Base-by-base conservation (phyloP, 352 stramenopile genomes). In the Globisporangium mamillatum region DNA sequence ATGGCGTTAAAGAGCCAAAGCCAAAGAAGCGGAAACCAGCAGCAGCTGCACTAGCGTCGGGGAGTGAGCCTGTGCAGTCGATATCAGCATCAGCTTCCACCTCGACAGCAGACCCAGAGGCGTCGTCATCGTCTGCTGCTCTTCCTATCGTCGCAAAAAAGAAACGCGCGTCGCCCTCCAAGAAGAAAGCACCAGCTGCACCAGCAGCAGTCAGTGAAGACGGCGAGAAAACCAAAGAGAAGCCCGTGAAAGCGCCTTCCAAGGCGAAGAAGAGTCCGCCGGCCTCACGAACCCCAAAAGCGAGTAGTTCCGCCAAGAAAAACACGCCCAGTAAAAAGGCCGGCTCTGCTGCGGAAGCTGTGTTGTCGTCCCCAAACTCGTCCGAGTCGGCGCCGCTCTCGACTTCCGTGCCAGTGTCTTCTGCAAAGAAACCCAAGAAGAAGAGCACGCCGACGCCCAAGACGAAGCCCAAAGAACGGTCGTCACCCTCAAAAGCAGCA, bases 21-120 rank as follows among this genome's bases (percentile, higher is more conserved):
- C 34, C 61, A 27, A 70, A 70, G 56, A 70, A 70, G 46, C 25
- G 25, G 32, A 70, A 70, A 48, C 7, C 29, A 46, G 7, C 55
- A 60, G 0, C 54, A 44, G 27, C 46, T 24, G 46, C 16, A n/a
- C 44, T 4, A 53, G 12, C 46, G 20, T 12, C 22, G 7, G 54
- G 14, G 25, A 46, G 27, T 4, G 55, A 60, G 1, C 55, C 55
- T 24, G 16, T 1, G 58, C 14, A 18, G 27, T 3, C 44, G 4
- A 12, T 14, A 20, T 32, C 61, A 59, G 27, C 14, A 59, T 12
- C 61, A 29, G 32, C 27, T 8, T 5, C 14, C 38, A 6, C 12
- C 12, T 46, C 38, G 12, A 46, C 38, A 46, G 25, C 41, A 27
- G 44, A 66, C 10, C 34, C 44, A 50, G 48, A 64, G 2, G n/a